These are phyloP conservation scores for Ophiostoma ulmi DNA, from an alignment of 2,329 filamentous ascomycete genomes.

Conservation along the genomic window DNA sequence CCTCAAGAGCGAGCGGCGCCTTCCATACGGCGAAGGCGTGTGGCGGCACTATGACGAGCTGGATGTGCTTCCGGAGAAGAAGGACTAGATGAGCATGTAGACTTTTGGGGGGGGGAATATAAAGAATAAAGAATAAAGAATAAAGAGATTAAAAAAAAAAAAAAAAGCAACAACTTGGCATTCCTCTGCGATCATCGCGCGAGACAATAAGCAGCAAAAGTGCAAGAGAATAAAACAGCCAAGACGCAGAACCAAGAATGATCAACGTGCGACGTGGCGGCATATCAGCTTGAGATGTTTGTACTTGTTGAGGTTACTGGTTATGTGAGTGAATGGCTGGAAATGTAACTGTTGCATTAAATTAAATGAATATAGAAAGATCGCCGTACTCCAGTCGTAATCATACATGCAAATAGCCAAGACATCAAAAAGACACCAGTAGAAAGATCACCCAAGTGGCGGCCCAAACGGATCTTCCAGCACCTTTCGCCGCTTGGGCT, in stretches of 20 bases:
- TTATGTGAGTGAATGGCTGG: too few species aligned
- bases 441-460: conserved; percentile 30
- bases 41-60: conserved; percentile 70
- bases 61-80: conserved; percentile 42
- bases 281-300: background rate
- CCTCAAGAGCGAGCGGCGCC: conserved; percentile 58
- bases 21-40: conserved; percentile 59
- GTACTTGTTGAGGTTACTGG: too few species aligned
- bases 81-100: background rate
- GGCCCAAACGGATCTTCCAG: conserved; percentile 47
- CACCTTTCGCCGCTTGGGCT: conserved; percentile 44
- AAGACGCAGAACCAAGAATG: background rate
- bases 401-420: conserved; percentile 4
- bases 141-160: background rate
- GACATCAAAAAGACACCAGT: background rate
- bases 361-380: background rate
- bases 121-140: background rate
- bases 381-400: conserved; percentile 2
- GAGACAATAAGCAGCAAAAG: background rate
- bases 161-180: background rate
- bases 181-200: background rate
- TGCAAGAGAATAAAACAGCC: background rate
- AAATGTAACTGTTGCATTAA: too few species aligned
- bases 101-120: background rate
- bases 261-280: background rate